Evolutionary conservation across 2,329 filamentous ascomycete species (phyloP).

Genomic region (Karstenula rhodostoma): DNA sequence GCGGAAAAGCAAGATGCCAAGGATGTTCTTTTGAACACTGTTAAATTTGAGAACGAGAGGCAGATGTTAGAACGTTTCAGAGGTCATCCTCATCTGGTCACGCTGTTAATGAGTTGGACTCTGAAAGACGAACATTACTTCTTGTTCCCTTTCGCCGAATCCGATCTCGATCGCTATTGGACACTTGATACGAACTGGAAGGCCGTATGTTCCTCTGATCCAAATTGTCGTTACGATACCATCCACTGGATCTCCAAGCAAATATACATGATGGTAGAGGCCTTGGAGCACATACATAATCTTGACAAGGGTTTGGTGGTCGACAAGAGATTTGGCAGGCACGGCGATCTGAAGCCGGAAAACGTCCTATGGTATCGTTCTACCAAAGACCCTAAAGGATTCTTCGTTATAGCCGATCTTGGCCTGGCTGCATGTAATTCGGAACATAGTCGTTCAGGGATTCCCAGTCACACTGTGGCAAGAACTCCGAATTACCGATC

Average conservation of each 20-base stretch:
- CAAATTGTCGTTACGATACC: not conserved
- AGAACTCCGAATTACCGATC: conserved; percentile 18
- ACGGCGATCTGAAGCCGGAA: conserved; percentile 48
- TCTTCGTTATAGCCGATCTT: conserved; percentile 21
- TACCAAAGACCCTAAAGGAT: conserved; percentile 4
- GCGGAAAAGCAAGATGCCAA: not conserved
- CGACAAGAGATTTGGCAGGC: conserved; percentile 22
- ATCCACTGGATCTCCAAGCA: conserved; percentile 23
- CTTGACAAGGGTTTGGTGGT: not conserved
- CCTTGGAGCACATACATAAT: conserved; percentile 22
- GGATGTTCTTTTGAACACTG: no score
- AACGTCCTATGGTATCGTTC: conserved; percentile 46
- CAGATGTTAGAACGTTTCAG: conserved; percentile 15
- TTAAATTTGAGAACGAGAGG: not conserved
- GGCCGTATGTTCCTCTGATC: not conserved
- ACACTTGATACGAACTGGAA: not conserved
- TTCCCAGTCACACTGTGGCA: conserved; percentile 2
- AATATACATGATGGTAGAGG: conserved; percentile 18
- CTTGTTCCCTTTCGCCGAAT: conserved; percentile 23
- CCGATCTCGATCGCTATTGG: conserved; percentile 23
- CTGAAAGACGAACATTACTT: conserved; percentile 14
- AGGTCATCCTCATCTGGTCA: conserved; percentile 22
- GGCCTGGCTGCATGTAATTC: conserved; percentile 18
- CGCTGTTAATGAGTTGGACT: conserved; percentile 24
- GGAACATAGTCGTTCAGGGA: conserved; percentile 13